phyloP scores from a whole-genome alignment of 108 stramenopile species.

The Cyclostephanos invisitatus region DNA sequence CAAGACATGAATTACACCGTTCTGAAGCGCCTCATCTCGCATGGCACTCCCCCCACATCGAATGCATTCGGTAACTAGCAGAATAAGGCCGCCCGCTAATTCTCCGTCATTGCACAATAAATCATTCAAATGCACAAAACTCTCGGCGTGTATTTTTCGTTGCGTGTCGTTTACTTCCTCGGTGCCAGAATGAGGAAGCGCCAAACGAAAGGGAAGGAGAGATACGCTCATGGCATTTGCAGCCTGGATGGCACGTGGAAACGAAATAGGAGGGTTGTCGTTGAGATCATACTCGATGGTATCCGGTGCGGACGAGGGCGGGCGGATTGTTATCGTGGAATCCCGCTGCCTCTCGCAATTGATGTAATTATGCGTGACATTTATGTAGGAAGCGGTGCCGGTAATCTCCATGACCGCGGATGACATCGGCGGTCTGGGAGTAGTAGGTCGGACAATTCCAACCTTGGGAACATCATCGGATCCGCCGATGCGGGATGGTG shows the following conservation, averaged over 20 bases:
- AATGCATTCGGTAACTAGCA: constrained; percentile 55
- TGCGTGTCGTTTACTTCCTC: constrained; percentile 55
- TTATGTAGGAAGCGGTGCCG: constrained; percentile 46
- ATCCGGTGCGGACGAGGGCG: constrained; percentile 34
- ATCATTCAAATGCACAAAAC: constrained; percentile 64
- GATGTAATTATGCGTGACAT: constrained; percentile 31
- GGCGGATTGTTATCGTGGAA: constrained; percentile 32
- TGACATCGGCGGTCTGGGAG: constrained; percentile 38
- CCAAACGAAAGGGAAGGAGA: constrained; percentile 78
- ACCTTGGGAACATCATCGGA: constrained; percentile 75
- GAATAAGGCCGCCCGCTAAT: constrained; percentile 58
- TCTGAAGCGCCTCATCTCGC: constrained; percentile 80
- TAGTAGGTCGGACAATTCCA: constrained; percentile 75
- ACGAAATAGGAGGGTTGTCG: constrained; percentile 39
- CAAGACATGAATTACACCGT: constrained; percentile 70
- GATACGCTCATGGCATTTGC: constrained; percentile 28
- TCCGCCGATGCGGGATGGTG: constrained; percentile 58
- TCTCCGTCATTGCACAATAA: constrained; percentile 56
- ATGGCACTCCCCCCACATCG: constrained; percentile 64
- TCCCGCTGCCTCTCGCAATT: constrained; percentile 37
- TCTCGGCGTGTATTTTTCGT: constrained; percentile 43
- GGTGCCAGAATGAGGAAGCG: constrained; percentile 63
- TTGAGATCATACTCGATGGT: constrained; percentile 10
- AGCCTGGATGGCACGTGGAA: constrained; percentile 40
- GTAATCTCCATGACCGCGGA: constrained; percentile 44